Percentiles rank a stretch among this genome's conserved stretches.
Evolutionary conservation across 1,284 basidiomycete genomes (phyloP).

Genomic region (Hemileia vastatrix): DNA sequence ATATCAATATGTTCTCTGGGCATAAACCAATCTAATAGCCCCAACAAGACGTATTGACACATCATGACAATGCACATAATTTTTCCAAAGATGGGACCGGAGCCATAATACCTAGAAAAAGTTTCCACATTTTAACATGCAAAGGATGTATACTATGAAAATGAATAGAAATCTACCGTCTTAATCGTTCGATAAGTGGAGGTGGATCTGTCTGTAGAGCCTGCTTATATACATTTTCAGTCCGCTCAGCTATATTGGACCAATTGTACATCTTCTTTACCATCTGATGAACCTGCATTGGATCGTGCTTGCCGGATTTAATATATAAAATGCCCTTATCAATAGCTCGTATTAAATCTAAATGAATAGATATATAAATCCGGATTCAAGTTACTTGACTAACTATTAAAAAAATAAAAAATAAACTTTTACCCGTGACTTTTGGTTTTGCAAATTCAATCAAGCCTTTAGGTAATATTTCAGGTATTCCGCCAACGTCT

Average conservation of each 20-base stretch:
- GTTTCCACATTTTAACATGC: background rate
- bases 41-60: conserved; percentile 21
- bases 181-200: conserved; percentile 61
- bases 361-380: background rate
- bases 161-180: conserved; percentile 51
- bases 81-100: conserved; percentile 19
- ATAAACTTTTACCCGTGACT: conserved; percentile 54
- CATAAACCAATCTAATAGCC: conserved; percentile 18
- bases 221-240: conserved; percentile 68
- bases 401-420: background rate
- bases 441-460: conserved; percentile 87
- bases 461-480: conserved; percentile 85
- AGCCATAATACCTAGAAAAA: conserved; percentile 16
- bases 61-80: conserved; percentile 21
- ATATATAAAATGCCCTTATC: conserved; percentile 68
- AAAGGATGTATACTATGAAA: too few relatives aligned
- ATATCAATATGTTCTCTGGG: conserved; percentile 14
- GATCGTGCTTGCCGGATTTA: conserved; percentile 61
- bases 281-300: conserved; percentile 63
- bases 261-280: conserved; percentile 80
- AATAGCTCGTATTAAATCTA: conserved; percentile 77
- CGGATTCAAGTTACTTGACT: too few relatives aligned
- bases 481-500: conserved; percentile 87
- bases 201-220: conserved; percentile 56
- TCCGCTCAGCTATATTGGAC: conserved; percentile 66